Percentiles rank a stretch among this genome's conserved stretches.
Conservation (phyloP, 495 filamentous ascomycete species). For the Neurospora sp. region DNA sequence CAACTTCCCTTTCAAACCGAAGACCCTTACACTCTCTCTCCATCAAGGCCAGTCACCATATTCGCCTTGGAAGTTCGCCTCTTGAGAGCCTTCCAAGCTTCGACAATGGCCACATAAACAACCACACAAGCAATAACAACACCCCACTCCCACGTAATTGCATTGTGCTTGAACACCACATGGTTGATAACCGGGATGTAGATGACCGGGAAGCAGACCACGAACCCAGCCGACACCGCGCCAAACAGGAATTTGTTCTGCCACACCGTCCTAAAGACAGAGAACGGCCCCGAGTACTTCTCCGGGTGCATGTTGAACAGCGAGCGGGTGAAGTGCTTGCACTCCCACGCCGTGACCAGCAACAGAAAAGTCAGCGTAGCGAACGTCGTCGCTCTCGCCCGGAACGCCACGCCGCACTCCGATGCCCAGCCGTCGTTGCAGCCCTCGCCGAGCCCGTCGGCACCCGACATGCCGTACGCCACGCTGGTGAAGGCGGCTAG, state of each 20-base stretch:
- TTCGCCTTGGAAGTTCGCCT: constrained; percentile 15
- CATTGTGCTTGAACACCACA: constrained; percentile 61
- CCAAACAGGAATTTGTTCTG: constrained; percentile 64
- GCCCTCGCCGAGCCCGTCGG: constrained; percentile 53
- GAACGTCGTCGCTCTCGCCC: constrained; percentile 68
- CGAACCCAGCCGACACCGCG: constrained; percentile 56
- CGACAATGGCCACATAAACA: constrained; percentile 50
- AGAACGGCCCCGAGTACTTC: constrained; percentile 38
- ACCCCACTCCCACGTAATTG: constrained; percentile 67
- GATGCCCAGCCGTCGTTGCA: constrained; percentile 50
- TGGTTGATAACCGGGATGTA: constrained; percentile 63
- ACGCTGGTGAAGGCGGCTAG: constrained; percentile 58
- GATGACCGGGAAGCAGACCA: constrained; percentile 59
- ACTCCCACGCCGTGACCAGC: constrained; percentile 62
- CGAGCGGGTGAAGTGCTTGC: constrained; percentile 59
- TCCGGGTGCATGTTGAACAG: constrained; percentile 63
- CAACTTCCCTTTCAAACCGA: no score
- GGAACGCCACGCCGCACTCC: constrained; percentile 53
- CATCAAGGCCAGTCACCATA: neutral
- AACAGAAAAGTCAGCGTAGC: constrained; percentile 63
- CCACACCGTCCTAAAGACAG: constrained; percentile 55
- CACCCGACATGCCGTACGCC: constrained; percentile 49
- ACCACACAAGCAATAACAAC: constrained; percentile 46
- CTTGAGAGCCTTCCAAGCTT: constrained; percentile 60
- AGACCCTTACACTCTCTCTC: neutral